These are phyloP conservation scores for Phragmites australis DNA, from an alignment of 176 grass and related monocot species.

Conservation along the genomic window DNA sequence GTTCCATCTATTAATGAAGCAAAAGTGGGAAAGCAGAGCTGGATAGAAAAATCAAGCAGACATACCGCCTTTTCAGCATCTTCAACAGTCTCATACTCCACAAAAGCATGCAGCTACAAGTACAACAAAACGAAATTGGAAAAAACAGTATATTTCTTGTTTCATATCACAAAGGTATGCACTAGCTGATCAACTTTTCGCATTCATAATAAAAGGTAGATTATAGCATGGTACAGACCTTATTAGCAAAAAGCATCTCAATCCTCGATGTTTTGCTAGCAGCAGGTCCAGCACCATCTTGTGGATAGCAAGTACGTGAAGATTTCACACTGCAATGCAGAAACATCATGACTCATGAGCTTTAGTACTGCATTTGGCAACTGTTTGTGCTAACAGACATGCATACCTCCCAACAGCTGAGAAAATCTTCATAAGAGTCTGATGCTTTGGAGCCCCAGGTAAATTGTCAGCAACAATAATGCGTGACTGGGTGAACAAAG, in stretches of 20 bases:
- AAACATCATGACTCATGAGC: conserved; percentile 12
- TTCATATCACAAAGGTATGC: neutral
- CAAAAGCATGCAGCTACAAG: conserved; percentile 91
- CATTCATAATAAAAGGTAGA: neutral
- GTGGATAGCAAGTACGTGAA: conserved; percentile 95
- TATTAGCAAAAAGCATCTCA: conserved; percentile 94
- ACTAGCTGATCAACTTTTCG: neutral
- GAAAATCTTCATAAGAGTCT: conserved; percentile 95
- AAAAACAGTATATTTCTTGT: neutral
- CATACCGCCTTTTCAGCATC: conserved; percentile 92
- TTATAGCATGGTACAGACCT: conserved; percentile 43
- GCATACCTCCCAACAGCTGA: conserved; percentile 83
- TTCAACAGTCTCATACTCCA: conserved; percentile 84
- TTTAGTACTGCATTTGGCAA: conserved; percentile 13
- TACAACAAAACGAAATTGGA: conserved; percentile 8
- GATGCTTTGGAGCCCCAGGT: conserved; percentile 83
- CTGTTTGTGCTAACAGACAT: conserved; percentile 23
- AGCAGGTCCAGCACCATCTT: conserved; percentile 59
- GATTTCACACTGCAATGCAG: conserved; percentile 77
- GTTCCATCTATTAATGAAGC: neutral
- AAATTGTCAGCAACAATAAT: conserved; percentile 97
- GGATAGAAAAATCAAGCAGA: conserved; percentile 31
- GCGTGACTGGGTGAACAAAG: conserved; percentile 55
- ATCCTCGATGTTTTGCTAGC: conserved; percentile 66
- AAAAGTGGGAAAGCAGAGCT: neutral